These are phyloP conservation scores for Cryptosporidium viatorum DNA, from an alignment of 169 alveolate genomes.

Conservation along the genomic window DNA sequence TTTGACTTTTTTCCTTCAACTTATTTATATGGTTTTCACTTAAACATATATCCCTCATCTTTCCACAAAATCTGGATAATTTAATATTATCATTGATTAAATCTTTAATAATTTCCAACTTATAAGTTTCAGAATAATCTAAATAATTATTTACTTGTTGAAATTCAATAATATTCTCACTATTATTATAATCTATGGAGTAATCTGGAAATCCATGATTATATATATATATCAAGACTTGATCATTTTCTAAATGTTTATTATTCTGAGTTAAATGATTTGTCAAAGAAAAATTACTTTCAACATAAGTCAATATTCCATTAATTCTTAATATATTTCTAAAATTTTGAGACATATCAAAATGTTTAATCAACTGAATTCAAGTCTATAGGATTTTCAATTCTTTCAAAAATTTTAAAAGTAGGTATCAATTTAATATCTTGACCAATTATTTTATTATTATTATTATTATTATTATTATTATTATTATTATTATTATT, in stretches of 20 bases:
- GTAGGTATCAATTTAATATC: constrained; percentile 7
- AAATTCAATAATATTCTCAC: not conserved
- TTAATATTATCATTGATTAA: not conserved
- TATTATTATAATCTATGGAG: constrained; percentile 5
- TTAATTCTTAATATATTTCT: constrained; percentile 18
- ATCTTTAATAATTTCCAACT: constrained; percentile 1
- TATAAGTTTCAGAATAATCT: not conserved
- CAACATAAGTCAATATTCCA: constrained; percentile 46
- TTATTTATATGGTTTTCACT: not conserved
- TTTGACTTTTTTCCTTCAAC: not conserved
- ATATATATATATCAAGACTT: constrained; percentile 24
- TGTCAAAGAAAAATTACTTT: not conserved
- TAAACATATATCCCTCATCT: constrained; percentile 43
- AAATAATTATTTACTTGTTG: not conserved
- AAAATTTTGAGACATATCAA: constrained; percentile 17
- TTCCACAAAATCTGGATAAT: constrained; percentile 35
- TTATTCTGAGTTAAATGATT: constrained; percentile 3
- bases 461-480: not conserved
- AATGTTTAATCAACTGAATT: constrained; percentile 14
- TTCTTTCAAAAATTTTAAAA: constrained; percentile 12
- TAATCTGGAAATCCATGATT: constrained; percentile 75
- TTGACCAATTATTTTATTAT: not conserved
- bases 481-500: not conserved
- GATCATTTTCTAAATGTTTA: not conserved
- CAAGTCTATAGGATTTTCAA: constrained; percentile 7